Base-by-base conservation (phyloP, 179 eudicot species). In the Amaranthus tricolor region DNA sequence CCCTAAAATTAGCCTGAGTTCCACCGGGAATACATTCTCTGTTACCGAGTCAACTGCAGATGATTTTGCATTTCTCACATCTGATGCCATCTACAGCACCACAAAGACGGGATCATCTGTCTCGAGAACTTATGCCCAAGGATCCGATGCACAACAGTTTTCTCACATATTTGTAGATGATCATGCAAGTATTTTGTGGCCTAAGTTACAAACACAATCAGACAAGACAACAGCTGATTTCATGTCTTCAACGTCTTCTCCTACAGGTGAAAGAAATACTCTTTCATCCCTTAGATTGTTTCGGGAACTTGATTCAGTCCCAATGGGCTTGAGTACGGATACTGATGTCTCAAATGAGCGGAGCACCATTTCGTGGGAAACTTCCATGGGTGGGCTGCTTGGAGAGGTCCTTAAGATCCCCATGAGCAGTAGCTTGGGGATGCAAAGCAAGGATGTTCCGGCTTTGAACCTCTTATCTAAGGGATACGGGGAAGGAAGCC, bases 321-420 rank as follows among this genome's bases (percentile, higher is more conserved):
- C 75, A 31, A 88, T 89, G 88, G 88, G 92, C 48, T 56, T 85
- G 57, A 87, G 87, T 61, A 74, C 81, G 7, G 82, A 89, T n/a
- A 19, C 48, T 1, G 19, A 17, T 1, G 19, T 43, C 16, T 40
- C 66, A 62, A 62, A 62, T 62, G 19, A 62, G 1, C 48, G 24
- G 57, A 78, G 57, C 53, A 92, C 89, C 0, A 80, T 86, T n/a
- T 77, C 89, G 12, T 91, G 98, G 95, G 91, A 84, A 52, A 74
- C 83, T 5, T 87, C 96, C 20, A 47, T 87, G 78, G 98, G 96
- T 0, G 98, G 98, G 53, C 98, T 97, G 6, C 89, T 94, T 13
- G 98, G 96, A 7, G 98, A 94, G 83, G 98, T 84, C 13, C 74
- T 94, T 63, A 84, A 89, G 67, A 81, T 81, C 78, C 75, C 84